Evolutionary conservation across 306 rosid genomes (phyloP).

Genomic region (Adenanthera pavonina): DNA sequence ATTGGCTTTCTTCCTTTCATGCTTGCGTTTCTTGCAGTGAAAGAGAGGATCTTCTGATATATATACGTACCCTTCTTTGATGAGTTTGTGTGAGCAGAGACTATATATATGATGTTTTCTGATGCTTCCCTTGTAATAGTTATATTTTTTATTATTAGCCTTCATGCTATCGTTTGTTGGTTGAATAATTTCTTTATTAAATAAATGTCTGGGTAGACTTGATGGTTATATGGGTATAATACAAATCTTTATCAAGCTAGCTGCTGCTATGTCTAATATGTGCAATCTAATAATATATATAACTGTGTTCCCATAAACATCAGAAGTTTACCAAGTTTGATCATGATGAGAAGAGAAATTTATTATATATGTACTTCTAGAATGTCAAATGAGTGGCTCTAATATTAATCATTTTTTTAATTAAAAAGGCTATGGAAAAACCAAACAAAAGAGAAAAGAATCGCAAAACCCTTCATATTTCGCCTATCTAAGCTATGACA

Average conservation of each 20-base stretch:
- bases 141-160: neutral
- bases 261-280: neutral
- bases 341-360: neutral
- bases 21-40: slow-evolving; percentile 22
- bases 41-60: slow-evolving; percentile 4
- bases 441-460: no score
- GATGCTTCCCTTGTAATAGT: neutral
- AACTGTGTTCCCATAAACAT: no score
- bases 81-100: neutral
- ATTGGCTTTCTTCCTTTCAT: slow-evolving; percentile 32
- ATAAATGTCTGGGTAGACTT: neutral
- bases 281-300: neutral
- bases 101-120: neutral
- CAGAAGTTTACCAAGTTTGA: neutral
- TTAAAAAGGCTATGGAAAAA: no score
- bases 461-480: no score
- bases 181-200: neutral
- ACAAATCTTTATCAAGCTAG: neutral
- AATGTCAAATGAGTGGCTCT: no score
- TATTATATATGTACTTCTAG: neutral
- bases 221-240: neutral
- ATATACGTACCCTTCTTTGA: neutral
- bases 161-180: neutral
- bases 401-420: no score
- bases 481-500: no score